These are phyloP conservation scores for Alternaria infectoria DNA, from an alignment of 2,329 filamentous ascomycete genomes.

Conservation along the genomic window DNA sequence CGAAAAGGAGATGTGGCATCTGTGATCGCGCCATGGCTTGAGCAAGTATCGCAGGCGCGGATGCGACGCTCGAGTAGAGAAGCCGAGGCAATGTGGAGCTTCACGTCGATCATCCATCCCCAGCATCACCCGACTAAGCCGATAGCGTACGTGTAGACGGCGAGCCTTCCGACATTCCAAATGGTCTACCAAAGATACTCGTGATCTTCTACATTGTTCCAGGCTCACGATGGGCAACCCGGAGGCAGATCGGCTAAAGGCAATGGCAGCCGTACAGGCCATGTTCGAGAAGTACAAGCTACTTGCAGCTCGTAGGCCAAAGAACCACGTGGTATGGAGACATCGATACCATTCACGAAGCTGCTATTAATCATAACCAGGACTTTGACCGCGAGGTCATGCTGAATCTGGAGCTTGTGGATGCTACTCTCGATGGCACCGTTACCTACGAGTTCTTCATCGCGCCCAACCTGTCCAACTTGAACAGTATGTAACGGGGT, in stretches of 20 bases:
- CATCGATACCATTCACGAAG: neutral
- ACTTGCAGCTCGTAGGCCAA: constrained; percentile 37
- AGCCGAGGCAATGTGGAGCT: constrained; percentile 12
- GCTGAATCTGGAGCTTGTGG: constrained; percentile 45
- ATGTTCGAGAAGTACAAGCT: constrained; percentile 47
- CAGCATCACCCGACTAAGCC: neutral
- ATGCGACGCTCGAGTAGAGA: neutral
- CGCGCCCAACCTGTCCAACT: constrained; percentile 45
- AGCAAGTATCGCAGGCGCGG: neutral
- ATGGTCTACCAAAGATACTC: neutral
- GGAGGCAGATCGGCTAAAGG: constrained; percentile 37
- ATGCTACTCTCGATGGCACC: constrained; percentile 45
- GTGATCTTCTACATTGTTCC: neutral
- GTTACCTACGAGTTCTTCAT: constrained; percentile 45
- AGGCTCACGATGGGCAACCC: constrained; percentile 27
- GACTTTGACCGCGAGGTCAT: constrained; percentile 49
- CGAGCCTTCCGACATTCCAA: neutral
- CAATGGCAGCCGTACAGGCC: constrained; percentile 46
- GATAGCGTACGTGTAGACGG: neutral
- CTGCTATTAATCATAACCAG: constrained; percentile 21
- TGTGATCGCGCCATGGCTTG: constrained; percentile 11
- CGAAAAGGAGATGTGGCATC: neutral
- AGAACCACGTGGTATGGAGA: constrained; percentile 39
- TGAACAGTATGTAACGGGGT: constrained; percentile 40
- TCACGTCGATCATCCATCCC: constrained; percentile 4